These are phyloP conservation scores for Mallotus repandus DNA, from an alignment of 441 rosid species.

Conservation along the genomic window DNA sequence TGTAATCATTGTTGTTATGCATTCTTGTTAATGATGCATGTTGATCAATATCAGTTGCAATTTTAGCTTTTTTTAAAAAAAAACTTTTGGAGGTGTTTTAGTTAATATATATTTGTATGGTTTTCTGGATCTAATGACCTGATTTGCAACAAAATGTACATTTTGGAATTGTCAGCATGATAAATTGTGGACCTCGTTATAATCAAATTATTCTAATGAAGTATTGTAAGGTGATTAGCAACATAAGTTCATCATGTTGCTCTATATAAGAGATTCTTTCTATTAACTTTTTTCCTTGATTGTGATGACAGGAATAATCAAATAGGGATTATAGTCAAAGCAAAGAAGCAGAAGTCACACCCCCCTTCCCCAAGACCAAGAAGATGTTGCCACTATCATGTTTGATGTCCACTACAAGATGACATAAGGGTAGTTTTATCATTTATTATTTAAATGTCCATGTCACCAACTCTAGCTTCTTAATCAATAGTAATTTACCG, in stretches of 20 bases:
- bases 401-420: no score
- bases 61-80: not conserved
- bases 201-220: not conserved
- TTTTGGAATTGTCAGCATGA: not conserved
- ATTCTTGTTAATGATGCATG: not conserved
- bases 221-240: not conserved
- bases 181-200: not conserved
- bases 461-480: no score
- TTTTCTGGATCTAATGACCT: not conserved
- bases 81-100: no score
- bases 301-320: not conserved
- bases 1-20: slow-evolving; percentile 2
- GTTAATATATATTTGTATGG: not conserved
- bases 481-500: no score
- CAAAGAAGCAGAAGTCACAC: no score
- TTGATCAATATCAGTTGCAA: not conserved
- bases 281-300: not conserved
- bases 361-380: no score
- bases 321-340: no score
- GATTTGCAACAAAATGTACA: not conserved
- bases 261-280: not conserved
- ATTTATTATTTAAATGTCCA: no score
- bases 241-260: not conserved
- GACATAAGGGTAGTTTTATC: no score
- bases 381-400: no score